phyloP scores from a whole-genome alignment of 495 filamentous ascomycete genomes.

The Daldinia caldariorum region DNA sequence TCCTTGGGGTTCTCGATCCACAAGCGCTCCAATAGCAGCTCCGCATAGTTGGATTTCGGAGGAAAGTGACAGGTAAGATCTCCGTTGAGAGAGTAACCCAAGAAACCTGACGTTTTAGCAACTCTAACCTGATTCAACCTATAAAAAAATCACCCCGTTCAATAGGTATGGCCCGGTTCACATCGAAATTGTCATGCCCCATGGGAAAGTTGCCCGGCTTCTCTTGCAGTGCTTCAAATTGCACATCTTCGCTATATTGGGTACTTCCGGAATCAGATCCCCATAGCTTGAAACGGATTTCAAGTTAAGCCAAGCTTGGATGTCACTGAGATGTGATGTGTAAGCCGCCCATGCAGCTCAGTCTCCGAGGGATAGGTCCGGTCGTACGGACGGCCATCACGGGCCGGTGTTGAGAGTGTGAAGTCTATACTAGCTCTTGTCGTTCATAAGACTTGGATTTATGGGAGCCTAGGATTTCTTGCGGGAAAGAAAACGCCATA shows the following conservation, averaged over 20 bases:
- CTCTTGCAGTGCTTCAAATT: neutral
- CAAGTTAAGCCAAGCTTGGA: neutral
- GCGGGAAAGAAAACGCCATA: neutral
- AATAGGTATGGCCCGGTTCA: neutral
- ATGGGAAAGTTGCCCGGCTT: neutral
- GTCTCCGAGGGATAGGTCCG: neutral
- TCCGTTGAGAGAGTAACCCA: conserved; percentile 4
- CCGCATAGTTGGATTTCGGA: neutral
- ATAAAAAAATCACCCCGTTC: conserved; percentile 10
- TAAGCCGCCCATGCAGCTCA: neutral
- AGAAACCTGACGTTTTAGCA: conserved; percentile 6
- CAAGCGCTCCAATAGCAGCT: conserved; percentile 30
- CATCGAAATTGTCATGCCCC: neutral
- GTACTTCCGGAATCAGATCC: conserved; percentile 12
- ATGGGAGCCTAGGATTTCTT: neutral
- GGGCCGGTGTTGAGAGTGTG: conserved; percentile 1
- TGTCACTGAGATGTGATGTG: conserved; percentile 2
- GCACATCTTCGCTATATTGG: neutral
- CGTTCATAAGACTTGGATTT: neutral
- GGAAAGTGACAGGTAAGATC: neutral
- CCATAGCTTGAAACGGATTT: conserved; percentile 22
- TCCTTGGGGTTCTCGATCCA: conserved; percentile 2
- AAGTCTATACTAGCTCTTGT: neutral
- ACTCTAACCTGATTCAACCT: conserved; percentile 4
- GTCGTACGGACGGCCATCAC: neutral